Base-by-base conservation (phyloP, 176 grass and related monocot genomes). In the Canna indica region DNA sequence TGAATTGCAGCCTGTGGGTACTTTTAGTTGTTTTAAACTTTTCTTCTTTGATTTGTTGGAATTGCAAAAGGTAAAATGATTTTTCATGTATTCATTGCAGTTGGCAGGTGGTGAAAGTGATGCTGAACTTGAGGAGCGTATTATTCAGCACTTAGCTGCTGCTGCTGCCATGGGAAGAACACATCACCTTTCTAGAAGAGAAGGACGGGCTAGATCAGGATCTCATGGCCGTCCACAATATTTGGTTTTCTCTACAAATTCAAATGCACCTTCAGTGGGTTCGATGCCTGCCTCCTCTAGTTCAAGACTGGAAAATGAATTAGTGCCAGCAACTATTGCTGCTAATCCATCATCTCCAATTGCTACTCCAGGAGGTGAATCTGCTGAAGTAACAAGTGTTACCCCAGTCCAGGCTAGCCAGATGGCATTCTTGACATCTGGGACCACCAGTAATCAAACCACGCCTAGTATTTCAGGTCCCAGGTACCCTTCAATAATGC, bases 111-210 rank as follows among this genome's bases (percentile, higher is more conserved):
- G 74, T 77, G 74, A 67, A 58, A 85, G 87, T 83, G 82, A 88
- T 82, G 86, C 78, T 82, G 86, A 83, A 69, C 85, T 99, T 69
- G 82, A 86, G 75, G 95, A 94, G 80, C 84, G 75, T 78, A 91
- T 99, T 76, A 71, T 99, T 14, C 90, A 88, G 62, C 95, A 85
- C 77, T 80, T 99, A 41, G 84, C 89, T 67, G 86, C 86, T 58
- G 80, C 94, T 0, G 86, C 88, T 72, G 81, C 87, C 9, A 75
- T 84, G 82, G 80, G 90, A 75, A 90, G 84, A 77, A 46, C 82
- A 63, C 75, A 85, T 57, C 82, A 87, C 68, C 75, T 87, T 81
- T 77, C 74, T 71, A 86, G 86, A 84, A 90, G 94, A 76, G 88
- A 97, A 60, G 83, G 78, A 47, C 82, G 76, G 73, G 83, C 75